These are phyloP conservation scores for maize (Zea mays) DNA, from an alignment of 176 grass and related monocot genomes.

Conservation along the genomic window DNA sequence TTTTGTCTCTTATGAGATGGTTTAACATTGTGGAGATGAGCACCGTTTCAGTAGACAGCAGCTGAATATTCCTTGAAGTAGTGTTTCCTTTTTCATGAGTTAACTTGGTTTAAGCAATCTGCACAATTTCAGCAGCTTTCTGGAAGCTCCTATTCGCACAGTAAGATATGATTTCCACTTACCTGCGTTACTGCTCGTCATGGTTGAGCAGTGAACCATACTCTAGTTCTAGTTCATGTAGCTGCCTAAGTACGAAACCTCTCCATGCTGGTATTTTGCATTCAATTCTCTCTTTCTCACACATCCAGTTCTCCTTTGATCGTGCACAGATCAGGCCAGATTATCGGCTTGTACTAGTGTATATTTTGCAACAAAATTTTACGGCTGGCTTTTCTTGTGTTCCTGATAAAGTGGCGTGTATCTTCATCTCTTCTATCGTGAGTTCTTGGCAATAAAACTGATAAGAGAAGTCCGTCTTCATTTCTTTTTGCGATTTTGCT, in stretches of 20 bases:
- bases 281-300: not conserved
- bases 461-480: not conserved
- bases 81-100: not conserved
- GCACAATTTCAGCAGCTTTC: not conserved
- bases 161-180: not conserved
- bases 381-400: not conserved
- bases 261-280: not conserved
- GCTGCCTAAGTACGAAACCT: not conserved
- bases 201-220: not conserved
- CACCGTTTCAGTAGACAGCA: constrained; percentile 4
- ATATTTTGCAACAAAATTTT: not conserved
- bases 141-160: not conserved
- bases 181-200: not conserved
- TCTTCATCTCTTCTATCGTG: not conserved
- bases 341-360: not conserved
- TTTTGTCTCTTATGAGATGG: not conserved
- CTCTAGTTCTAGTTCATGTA: not conserved
- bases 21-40: constrained; percentile 9
- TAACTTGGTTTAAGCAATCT: not conserved
- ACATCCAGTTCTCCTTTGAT: not conserved
- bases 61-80: not conserved
- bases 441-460: not conserved
- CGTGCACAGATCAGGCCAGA: not conserved
- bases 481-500: not conserved
- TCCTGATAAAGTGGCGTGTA: not conserved